phyloP scores from a whole-genome alignment of 2,329 filamentous ascomycete species.

The Diaporthe sp. region DNA sequence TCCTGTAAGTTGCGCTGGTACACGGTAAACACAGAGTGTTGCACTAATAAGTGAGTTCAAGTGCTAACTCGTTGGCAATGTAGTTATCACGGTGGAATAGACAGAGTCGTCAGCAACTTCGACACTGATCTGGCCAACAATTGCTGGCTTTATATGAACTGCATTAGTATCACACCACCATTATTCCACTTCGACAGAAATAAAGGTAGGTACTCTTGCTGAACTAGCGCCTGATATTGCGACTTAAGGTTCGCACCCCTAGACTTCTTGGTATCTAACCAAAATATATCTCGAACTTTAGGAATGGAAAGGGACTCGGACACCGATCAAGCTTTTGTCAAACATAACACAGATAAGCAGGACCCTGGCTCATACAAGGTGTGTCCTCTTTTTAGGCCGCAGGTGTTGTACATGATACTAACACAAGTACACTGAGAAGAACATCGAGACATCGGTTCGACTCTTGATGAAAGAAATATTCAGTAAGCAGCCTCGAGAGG shows the following conservation, averaged over 20 bases:
- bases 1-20: neutral
- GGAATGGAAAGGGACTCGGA: slow-evolving; percentile 22
- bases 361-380: slow-evolving; percentile 14
- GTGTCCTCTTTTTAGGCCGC: neutral
- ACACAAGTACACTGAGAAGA: neutral
- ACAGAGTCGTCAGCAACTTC: slow-evolving; percentile 13
- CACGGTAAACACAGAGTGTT: neutral
- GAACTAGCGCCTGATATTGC: neutral
- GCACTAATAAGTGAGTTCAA: too few species aligned
- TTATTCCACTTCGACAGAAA: slow-evolving; percentile 14
- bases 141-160: slow-evolving; percentile 26
- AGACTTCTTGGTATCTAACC: neutral
- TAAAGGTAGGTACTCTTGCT: neutral
- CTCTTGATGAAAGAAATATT: slow-evolving; percentile 1
- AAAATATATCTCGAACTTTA: neutral
- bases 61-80: neutral
- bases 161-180: neutral
- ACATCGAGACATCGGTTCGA: neutral
- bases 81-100: neutral
- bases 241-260: neutral
- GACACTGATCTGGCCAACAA: slow-evolving; percentile 21
- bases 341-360: neutral
- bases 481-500: neutral
- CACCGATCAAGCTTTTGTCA: slow-evolving; percentile 20
- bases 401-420: neutral